Evolutionary conservation across 106 monocot genomes (phyloP).

Genomic region (Apostasia shenzhenica): DNA sequence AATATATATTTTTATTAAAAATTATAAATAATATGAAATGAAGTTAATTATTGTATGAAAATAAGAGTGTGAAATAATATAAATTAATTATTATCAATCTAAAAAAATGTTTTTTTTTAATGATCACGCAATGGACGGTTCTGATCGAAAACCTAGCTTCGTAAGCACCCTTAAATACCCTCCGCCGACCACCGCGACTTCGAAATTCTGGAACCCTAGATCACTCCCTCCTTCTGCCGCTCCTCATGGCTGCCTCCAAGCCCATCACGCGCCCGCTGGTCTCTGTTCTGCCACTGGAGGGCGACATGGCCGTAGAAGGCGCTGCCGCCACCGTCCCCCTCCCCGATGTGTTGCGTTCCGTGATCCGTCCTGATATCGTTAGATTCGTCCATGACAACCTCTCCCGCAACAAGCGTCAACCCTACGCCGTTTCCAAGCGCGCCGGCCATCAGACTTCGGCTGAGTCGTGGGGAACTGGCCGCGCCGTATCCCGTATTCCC

Average conservation of each 20-base stretch:
- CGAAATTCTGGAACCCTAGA: neutral
- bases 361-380: constrained; percentile 66
- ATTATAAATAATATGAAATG: no score
- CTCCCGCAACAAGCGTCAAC: constrained; percentile 49
- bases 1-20: no score
- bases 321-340: constrained; percentile 30
- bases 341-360: constrained; percentile 50
- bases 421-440: constrained; percentile 55
- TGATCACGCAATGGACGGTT: no score
- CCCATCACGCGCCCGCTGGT: constrained; percentile 38
- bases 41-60: no score
- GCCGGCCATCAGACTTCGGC: constrained; percentile 94
- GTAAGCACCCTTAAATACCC: neutral
- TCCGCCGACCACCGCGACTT: constrained; percentile 21
- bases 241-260: constrained; percentile 47
- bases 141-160: no score
- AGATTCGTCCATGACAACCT: constrained; percentile 46
- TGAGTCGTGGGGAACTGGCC: constrained; percentile 88
- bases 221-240: constrained; percentile 23
- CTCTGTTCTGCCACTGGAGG: constrained; percentile 4
- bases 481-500: constrained; percentile 78
- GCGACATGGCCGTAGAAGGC: constrained; percentile 26
- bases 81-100: no score
- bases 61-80: no score
- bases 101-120: no score